These are phyloP conservation scores for Polytrichum formosum DNA, from an alignment of 225 moss, liverwort and hornwort species.

Conservation along the genomic window DNA sequence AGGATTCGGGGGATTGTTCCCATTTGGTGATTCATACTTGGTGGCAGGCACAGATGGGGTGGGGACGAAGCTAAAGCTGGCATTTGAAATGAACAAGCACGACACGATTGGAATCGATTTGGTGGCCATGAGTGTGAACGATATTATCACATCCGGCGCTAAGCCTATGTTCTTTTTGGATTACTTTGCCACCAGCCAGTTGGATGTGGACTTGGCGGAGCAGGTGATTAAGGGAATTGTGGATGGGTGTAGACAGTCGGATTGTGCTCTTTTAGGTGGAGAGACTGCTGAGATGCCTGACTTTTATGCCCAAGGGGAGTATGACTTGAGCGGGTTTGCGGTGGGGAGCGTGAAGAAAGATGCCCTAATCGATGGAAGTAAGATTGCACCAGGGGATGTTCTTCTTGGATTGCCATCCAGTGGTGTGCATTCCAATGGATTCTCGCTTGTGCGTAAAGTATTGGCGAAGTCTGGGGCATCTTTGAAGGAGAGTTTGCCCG, in stretches of 20 bases:
- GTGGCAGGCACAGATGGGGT: constrained; percentile 97
- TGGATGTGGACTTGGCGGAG: constrained; percentile 91
- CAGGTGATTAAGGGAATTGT: constrained; percentile 94
- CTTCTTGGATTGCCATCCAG: constrained; percentile 41
- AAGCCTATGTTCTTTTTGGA: constrained; percentile 89
- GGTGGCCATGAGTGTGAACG: constrained; percentile 99
- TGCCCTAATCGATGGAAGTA: constrained; percentile 74
- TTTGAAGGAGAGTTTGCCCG: constrained; percentile 61
- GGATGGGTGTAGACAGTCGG: constrained; percentile 82
- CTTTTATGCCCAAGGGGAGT: constrained; percentile 79
- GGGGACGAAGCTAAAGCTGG: constrained; percentile 95
- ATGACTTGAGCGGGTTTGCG: constrained; percentile 88
- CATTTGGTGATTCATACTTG: constrained; percentile 82
- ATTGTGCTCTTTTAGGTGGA: constrained; percentile 81
- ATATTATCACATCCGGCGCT: constrained; percentile 86
- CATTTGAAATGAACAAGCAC: constrained; percentile 76
- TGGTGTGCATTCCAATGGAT: constrained; percentile 52
- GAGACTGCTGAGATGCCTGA: constrained; percentile 99
- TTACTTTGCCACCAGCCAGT: constrained; percentile 88
- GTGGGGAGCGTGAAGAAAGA: constrained; percentile 93
- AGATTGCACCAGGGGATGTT: constrained; percentile 59
- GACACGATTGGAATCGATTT: constrained; percentile 90
- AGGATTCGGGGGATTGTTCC: constrained; percentile 84
- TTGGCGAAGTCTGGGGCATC: constrained; percentile 63
- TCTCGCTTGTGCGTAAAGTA: constrained; percentile 56